Percentiles rank a stretch among this genome's conserved stretches.
phyloP scores from a whole-genome alignment of 2,329 filamentous ascomycete genomes.

The Eutypella sp. region DNA sequence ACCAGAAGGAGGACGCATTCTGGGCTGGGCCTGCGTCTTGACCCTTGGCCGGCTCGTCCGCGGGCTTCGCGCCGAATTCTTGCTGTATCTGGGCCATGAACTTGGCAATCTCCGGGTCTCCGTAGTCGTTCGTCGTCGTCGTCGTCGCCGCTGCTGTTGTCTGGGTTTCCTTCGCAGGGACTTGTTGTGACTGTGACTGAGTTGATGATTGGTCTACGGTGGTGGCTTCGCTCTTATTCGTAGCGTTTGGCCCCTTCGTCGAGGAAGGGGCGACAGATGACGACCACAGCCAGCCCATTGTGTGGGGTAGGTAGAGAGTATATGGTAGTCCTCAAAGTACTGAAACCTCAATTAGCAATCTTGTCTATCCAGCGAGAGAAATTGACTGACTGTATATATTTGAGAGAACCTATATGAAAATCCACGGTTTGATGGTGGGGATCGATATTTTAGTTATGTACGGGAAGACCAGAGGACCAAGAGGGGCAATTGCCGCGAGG shows the following conservation, averaged over 20 bases:
- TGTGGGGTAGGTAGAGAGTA: no score
- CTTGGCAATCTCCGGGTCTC: constrained; percentile 49
- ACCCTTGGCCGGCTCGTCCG: constrained; percentile 9
- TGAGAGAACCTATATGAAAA: no score
- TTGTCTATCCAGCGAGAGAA: no score
- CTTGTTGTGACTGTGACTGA: constrained; percentile 7
- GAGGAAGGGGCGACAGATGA: constrained; percentile 27
- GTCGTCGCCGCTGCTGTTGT: constrained; percentile 11
- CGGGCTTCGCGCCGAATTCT: constrained; percentile 17
- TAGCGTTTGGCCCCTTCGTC: constrained; percentile 16
- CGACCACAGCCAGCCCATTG: constrained; percentile 61
- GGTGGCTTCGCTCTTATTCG: background rate
- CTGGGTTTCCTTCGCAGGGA: constrained; percentile 18
- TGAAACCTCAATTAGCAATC: background rate
- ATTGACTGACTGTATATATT: no score
- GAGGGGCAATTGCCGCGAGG: no score
- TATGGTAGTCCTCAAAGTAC: no score
- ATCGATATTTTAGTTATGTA: no score
- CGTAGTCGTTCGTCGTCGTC: constrained; percentile 12
- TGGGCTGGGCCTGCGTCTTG: constrained; percentile 5
- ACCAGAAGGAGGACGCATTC: constrained; percentile 16
- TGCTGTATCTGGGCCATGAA: constrained; percentile 39
- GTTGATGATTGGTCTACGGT: background rate
- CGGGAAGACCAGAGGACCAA: no score
- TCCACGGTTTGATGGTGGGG: no score